A percentile compares a stretch with the other conserved stretches of the same genome.
phyloP scores from a whole-genome alignment of 805 yeast genomes.

The Saccharomycopsis synnaedendra region DNA sequence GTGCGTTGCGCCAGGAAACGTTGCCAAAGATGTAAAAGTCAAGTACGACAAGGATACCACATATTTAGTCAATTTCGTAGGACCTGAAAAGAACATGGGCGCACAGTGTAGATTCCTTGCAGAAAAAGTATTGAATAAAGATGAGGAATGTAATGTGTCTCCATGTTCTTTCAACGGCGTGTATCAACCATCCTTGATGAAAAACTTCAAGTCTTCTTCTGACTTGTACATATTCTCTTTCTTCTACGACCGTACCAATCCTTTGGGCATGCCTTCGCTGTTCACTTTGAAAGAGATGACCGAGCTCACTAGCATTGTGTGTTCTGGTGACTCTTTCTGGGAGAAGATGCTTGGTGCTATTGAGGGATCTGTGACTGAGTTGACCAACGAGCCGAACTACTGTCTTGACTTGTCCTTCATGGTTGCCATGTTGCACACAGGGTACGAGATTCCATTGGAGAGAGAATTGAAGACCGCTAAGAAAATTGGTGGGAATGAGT shows the following conservation, averaged over 20 bases:
- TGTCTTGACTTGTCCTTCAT: slow-evolving; percentile 88
- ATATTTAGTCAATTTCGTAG: slow-evolving; percentile 51
- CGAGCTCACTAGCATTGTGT: slow-evolving; percentile 73
- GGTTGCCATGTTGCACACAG: slow-evolving; percentile 84
- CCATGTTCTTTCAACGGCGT: slow-evolving; percentile 97
- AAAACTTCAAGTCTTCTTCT: slow-evolving; percentile 56
- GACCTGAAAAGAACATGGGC: slow-evolving; percentile 53
- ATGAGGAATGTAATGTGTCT: slow-evolving; percentile 53
- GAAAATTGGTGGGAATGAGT: slow-evolving; percentile 77
- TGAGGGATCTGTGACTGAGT: slow-evolving; percentile 52
- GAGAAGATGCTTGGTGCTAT: slow-evolving; percentile 51
- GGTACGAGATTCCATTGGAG: slow-evolving; percentile 84
- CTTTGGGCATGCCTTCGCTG: slow-evolving; percentile 87
- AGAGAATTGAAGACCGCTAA: slow-evolving; percentile 91
- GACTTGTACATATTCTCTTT: slow-evolving; percentile 89
- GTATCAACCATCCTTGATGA: slow-evolving; percentile 85
- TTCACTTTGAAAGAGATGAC: slow-evolving; percentile 78
- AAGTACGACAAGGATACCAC: slow-evolving; percentile 35
- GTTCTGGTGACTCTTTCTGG: slow-evolving; percentile 77
- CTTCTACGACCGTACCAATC: slow-evolving; percentile 90
- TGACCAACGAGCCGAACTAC: slow-evolving; percentile 82
- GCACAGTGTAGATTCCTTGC: slow-evolving; percentile 82
- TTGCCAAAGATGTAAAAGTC: slow-evolving; percentile 50
- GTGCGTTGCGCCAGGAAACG: slow-evolving; percentile 74
- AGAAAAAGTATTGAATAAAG: slow-evolving; percentile 76